Evolutionary conservation across 345 rosid genomes (phyloP).

Genomic region (Gossypium turneri): DNA sequence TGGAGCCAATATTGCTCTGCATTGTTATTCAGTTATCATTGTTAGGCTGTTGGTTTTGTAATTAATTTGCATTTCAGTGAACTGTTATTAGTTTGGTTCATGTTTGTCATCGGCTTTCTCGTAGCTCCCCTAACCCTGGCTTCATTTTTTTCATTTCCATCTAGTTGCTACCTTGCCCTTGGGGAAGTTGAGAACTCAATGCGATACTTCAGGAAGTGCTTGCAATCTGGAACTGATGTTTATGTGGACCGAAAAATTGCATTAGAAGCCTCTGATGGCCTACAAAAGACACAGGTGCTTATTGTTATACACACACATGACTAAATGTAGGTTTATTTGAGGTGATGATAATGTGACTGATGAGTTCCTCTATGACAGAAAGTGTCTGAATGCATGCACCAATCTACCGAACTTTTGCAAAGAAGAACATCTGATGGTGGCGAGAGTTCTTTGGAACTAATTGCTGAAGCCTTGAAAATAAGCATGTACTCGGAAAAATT

Average conservation of each 20-base stretch:
- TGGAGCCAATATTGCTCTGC: background rate
- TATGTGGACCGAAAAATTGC: slow-evolving; percentile 75
- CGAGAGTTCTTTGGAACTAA: slow-evolving; percentile 54
- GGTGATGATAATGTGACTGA: slow-evolving; percentile 12
- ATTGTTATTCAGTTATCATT: background rate
- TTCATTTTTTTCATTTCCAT: slow-evolving; percentile 13
- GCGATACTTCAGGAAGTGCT: slow-evolving; percentile 66
- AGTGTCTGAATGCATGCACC: slow-evolving; percentile 65
- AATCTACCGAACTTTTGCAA: slow-evolving; percentile 44
- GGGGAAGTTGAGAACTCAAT: slow-evolving; percentile 87
- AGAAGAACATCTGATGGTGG: slow-evolving; percentile 43
- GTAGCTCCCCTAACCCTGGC: slow-evolving; percentile 15
- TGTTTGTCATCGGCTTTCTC: background rate
- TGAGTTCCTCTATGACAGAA: slow-evolving; percentile 52
- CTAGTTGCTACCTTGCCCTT: slow-evolving; percentile 85
- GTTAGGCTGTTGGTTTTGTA: background rate
- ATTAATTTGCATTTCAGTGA: background rate
- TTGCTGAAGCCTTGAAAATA: slow-evolving; percentile 64
- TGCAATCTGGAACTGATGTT: slow-evolving; percentile 60
- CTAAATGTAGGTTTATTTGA: background rate
- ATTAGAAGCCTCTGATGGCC: slow-evolving; percentile 90
- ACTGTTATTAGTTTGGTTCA: background rate
- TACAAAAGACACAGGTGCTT: slow-evolving; percentile 77
- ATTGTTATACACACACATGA: background rate
- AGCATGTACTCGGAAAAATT: slow-evolving; percentile 72